phyloP scores from a whole-genome alignment of 257 asterid species.

The Buddleja alternifolia region DNA sequence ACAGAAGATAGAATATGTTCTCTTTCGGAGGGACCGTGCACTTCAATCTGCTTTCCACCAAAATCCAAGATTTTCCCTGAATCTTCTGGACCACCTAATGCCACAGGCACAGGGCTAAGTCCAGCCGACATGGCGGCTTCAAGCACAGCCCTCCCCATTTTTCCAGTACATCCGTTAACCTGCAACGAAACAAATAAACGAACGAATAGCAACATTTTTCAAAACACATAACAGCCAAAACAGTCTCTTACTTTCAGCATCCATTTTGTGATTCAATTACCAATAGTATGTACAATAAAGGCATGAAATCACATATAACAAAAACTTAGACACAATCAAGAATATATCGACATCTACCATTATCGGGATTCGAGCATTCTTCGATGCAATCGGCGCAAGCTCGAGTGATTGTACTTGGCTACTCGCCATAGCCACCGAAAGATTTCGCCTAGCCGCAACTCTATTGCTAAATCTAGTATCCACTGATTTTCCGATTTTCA shows the following conservation, averaged over 20 bases:
- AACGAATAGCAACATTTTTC: background rate
- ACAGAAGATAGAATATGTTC: constrained; percentile 54
- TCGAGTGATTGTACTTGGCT: constrained; percentile 31
- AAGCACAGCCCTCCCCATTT: constrained; percentile 94
- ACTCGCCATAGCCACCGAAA: constrained; percentile 36
- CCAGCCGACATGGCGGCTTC: constrained; percentile 94
- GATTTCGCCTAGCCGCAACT: constrained; percentile 29
- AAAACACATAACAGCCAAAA: constrained; percentile 1
- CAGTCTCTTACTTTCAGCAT: background rate
- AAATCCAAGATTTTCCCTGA: constrained; percentile 66
- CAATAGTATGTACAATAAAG: background rate
- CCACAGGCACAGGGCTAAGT: constrained; percentile 69
- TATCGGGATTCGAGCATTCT: constrained; percentile 41
- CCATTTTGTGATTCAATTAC: background rate
- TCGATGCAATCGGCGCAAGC: constrained; percentile 22
- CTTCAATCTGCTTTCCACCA: constrained; percentile 67
- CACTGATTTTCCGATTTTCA: constrained; percentile 14
- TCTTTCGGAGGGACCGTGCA: constrained; percentile 68
- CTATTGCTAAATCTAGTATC: constrained; percentile 20
- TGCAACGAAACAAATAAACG: constrained; percentile 28
- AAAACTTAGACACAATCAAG: background rate
- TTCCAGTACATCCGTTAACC: constrained; percentile 93
- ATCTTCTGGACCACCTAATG: constrained; percentile 79
- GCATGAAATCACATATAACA: constrained; percentile 5
- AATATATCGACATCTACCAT: constrained; percentile 44